A percentile compares a stretch with the other conserved stretches of the same genome.
phyloP scores from a whole-genome alignment of 2,329 filamentous ascomycete genomes.

The Botrytis deweyae region DNA sequence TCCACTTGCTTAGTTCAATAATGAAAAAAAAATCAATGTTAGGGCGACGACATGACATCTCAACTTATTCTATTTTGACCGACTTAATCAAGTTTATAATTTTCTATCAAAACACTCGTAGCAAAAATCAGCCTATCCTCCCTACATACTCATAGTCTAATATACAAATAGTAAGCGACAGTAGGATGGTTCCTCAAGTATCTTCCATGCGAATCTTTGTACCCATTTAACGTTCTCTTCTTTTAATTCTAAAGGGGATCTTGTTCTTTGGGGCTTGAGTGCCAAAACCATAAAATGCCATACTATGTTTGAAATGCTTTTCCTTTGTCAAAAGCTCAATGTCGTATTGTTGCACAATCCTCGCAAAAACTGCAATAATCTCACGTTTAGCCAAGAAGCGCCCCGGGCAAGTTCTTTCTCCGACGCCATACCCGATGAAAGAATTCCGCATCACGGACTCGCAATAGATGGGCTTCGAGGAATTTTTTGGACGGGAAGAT shows the following conservation, averaged over 20 bases:
- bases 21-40: background rate
- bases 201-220: background rate
- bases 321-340: background rate
- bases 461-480: background rate
- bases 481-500: too few species aligned
- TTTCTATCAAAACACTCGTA: background rate
- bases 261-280: background rate
- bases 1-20: background rate
- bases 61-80: background rate
- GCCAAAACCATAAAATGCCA: background rate
- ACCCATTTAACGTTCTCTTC: background rate
- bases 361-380: background rate
- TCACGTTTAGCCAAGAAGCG: background rate
- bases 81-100: background rate
- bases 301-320: background rate
- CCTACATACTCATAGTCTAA: background rate
- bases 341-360: background rate
- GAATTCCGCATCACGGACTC: background rate
- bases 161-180: background rate
- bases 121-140: background rate
- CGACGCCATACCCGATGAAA: background rate
- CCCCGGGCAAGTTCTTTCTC: background rate
- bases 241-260: background rate
- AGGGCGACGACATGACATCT: background rate
- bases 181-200: background rate